Evolutionary conservation across 257 asterid genomes (phyloP).

Genomic region (Phtheirospermum japonicum): DNA sequence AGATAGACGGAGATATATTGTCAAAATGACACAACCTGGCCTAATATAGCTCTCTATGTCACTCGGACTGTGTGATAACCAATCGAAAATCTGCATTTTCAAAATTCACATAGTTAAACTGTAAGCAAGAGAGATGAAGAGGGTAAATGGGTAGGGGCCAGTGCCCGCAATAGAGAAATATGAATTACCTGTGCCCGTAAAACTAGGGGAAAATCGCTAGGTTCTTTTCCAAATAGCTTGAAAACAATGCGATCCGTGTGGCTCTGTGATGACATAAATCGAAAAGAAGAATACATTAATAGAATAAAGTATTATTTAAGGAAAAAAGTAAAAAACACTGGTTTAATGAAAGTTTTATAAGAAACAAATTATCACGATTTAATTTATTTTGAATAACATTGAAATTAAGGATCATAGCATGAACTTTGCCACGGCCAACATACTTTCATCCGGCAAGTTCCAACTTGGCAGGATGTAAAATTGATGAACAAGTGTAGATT

Average conservation of each 20-base stretch:
- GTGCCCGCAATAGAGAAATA: neutral
- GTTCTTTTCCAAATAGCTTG: constrained; percentile 82
- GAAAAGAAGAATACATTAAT: constrained; percentile 19
- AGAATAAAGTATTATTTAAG: neutral
- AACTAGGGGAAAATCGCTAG: constrained; percentile 62
- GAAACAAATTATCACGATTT: neutral
- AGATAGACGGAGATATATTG: constrained; percentile 60
- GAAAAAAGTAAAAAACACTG: neutral
- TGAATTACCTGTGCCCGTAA: constrained; percentile 68
- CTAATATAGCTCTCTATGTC: constrained; percentile 94
- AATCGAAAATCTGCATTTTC: constrained; percentile 74
- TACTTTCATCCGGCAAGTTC: neutral
- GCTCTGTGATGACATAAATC: constrained; percentile 44
- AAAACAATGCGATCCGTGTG: constrained; percentile 83
- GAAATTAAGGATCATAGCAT: constrained; percentile 1
- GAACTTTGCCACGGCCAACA: neutral
- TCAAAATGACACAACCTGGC: constrained; percentile 82
- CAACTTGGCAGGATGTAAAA: neutral
- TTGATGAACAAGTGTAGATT: neutral
- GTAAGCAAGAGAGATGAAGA: constrained; percentile 25
- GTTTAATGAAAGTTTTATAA: neutral
- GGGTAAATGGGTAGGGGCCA: constrained; percentile 11
- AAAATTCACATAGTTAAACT: constrained; percentile 24
- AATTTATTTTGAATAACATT: neutral
- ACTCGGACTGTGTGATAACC: constrained; percentile 83